phyloP scores from a whole-genome alignment of 768 basidiomycete genomes.

The Phallus indusiatus region DNA sequence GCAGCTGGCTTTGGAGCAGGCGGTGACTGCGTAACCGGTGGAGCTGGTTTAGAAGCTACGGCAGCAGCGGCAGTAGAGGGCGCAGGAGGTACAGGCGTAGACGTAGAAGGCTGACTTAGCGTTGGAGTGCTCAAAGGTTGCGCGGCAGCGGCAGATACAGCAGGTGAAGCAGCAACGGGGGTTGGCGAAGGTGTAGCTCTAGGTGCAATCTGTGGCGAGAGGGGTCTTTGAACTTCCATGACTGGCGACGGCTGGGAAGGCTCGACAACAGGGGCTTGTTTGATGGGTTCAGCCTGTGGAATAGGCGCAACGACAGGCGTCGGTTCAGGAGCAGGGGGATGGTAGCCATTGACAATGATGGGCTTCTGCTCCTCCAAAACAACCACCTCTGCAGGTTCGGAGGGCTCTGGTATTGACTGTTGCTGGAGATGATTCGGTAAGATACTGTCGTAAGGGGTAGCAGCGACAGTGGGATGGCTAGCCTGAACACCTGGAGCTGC shows the following conservation, averaged over 20 bases:
- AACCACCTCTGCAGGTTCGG: background rate
- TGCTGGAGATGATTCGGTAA: constrained; percentile 5
- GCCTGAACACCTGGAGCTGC: constrained; percentile 22
- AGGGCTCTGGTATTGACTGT: background rate
- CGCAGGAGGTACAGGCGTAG: constrained; percentile 18
- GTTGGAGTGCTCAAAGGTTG: constrained; percentile 11
- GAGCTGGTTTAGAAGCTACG: constrained; percentile 20
- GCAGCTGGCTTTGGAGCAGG: constrained; percentile 20
- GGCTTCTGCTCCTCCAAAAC: constrained; percentile 1
- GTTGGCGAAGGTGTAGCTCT: constrained; percentile 27
- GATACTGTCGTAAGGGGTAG: constrained; percentile 1
- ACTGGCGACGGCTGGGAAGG: background rate
- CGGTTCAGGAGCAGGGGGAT: constrained; percentile 8
- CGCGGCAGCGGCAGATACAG: constrained; percentile 15
- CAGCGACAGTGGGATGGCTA: constrained; percentile 14
- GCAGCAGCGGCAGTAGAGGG: constrained; percentile 13
- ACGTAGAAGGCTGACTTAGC: constrained; percentile 10
- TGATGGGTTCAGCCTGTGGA: constrained; percentile 15
- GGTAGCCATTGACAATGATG: constrained; percentile 7
- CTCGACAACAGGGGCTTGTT: constrained; percentile 9
- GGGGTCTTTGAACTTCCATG: background rate
- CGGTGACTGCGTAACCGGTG: constrained; percentile 18
- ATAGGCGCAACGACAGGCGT: constrained; percentile 18
- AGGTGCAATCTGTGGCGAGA: constrained; percentile 17
- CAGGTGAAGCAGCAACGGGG: constrained; percentile 27